These are phyloP conservation scores for Hirschioporus abietinus DNA, from an alignment of 768 basidiomycete genomes.

Conservation along the genomic window DNA sequence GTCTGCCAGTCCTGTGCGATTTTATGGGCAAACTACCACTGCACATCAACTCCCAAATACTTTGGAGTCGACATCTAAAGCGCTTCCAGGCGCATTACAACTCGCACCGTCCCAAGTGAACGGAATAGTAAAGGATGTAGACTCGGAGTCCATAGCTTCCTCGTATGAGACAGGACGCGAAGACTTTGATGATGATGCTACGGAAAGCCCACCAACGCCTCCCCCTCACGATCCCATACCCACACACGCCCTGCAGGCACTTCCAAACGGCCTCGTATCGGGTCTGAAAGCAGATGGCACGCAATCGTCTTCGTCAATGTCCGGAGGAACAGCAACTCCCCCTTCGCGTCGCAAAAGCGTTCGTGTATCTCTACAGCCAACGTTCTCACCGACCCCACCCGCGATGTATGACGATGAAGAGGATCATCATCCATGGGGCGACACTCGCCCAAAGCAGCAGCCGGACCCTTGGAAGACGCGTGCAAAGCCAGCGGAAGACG, in stretches of 20 bases:
- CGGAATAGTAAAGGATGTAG: conserved; percentile 18
- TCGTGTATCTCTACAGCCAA: conserved; percentile 70
- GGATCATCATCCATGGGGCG: conserved; percentile 15
- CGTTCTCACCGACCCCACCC: conserved; percentile 68
- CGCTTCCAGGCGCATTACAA: neutral
- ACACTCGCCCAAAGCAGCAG: neutral
- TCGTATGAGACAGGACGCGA: conserved; percentile 68
- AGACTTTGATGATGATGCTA: conserved; percentile 35
- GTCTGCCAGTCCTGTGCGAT: neutral
- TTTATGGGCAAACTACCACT: neutral
- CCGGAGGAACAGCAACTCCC: conserved; percentile 11
- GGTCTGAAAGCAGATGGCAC: conserved; percentile 11
- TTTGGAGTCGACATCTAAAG: neutral
- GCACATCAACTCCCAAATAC: neutral
- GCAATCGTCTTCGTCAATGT: conserved; percentile 9
- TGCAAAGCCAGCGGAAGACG: conserved; percentile 14
- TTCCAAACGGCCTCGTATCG: conserved; percentile 1
- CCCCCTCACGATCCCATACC: neutral
- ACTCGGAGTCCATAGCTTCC: conserved; percentile 46
- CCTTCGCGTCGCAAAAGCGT: conserved; percentile 59
- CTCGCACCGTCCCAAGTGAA: conserved; percentile 2
- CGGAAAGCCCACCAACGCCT: conserved; percentile 11
- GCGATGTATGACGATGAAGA: conserved; percentile 46
- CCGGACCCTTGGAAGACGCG: conserved; percentile 12
- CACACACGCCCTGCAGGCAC: neutral